Evolutionary conservation across 2,329 filamentous ascomycete genomes (phyloP).

Genomic region (Pestalotiopsis sp.): DNA sequence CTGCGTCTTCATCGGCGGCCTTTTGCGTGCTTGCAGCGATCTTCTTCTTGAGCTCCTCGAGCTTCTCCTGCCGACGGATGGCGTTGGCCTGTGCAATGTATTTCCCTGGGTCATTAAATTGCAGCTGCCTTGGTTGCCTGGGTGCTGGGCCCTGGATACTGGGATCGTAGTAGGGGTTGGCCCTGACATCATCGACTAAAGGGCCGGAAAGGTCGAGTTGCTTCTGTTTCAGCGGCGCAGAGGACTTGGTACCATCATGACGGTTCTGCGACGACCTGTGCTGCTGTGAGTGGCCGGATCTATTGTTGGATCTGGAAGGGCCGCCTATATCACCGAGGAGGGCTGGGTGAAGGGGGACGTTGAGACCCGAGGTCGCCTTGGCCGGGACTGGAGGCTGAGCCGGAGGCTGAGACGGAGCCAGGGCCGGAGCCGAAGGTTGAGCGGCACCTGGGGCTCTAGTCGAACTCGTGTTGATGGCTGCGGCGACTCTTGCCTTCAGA

Average conservation of each 20-base stretch:
- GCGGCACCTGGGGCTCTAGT: not conserved
- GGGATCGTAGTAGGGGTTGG: conserved; percentile 82
- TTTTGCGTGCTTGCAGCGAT: conserved; percentile 86
- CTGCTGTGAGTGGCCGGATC: conserved; percentile 40
- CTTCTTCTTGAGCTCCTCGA: conserved; percentile 92
- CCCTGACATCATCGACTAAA: conserved; percentile 32
- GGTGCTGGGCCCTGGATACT: conserved; percentile 61
- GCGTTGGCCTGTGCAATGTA: conserved; percentile 94
- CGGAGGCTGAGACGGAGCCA: not conserved
- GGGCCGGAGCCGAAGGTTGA: not conserved
- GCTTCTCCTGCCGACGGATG: conserved; percentile 78
- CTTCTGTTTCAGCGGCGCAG: conserved; percentile 30
- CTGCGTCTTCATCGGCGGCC: conserved; percentile 87
- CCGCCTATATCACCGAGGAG: conserved; percentile 37
- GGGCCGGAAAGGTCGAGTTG: conserved; percentile 28
- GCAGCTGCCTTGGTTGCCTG: conserved; percentile 71
- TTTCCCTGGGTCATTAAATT: conserved; percentile 96
- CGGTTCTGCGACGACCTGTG: conserved; percentile 16
- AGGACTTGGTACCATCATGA: conserved; percentile 16
- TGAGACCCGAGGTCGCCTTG: conserved; percentile 52
- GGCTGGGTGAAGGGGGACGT: conserved; percentile 68
- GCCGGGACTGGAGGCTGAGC: not conserved
- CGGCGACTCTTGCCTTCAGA: conserved; percentile 77
- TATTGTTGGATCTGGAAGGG: conserved; percentile 21
- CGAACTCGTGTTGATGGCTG: conserved; percentile 54